Conservation (phyloP, 2,329 filamentous ascomycete species). For the Rutstroemia sp. region DNA sequence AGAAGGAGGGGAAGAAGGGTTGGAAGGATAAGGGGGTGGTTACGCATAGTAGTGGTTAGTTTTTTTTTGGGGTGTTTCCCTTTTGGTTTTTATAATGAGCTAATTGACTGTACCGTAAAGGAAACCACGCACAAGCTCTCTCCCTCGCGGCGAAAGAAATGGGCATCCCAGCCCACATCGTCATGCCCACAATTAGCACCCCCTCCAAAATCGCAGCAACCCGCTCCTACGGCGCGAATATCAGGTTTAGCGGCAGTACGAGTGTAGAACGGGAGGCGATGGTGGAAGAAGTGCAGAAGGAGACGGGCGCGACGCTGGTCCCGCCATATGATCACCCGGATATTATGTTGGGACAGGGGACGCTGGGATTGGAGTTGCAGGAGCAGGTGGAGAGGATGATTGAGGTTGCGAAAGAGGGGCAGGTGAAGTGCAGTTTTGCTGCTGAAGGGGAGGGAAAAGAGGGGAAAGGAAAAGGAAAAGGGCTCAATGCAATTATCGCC, state of each 20-base stretch:
- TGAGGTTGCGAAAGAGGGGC: conserved; percentile 17
- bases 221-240: conserved; percentile 63
- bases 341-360: conserved; percentile 92
- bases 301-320: conserved; percentile 71
- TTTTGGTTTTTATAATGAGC: too few relatives aligned
- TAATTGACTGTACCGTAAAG: conserved; percentile 44
- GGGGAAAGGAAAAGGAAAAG: conserved; percentile 15
- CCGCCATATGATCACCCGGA: conserved; percentile 91
- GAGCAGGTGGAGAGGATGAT: conserved; percentile 58
- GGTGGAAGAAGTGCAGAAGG: conserved; percentile 57
- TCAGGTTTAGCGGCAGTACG: conserved; percentile 79
- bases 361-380: conserved; percentile 74
- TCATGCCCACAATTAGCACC: conserved; percentile 84
- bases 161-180: conserved; percentile 72
- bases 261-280: conserved; percentile 73
- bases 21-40: conserved; percentile 64
- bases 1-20: conserved; percentile 52
- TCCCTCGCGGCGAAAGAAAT: conserved; percentile 73
- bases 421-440: conserved; percentile 12
- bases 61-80: not conserved
- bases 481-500: conserved; percentile 66
- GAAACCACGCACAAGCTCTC: conserved; percentile 92
- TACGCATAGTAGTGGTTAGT: conserved; percentile 78
- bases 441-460: conserved; percentile 17
- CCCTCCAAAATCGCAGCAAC: conserved; percentile 86